Percentiles rank a stretch among this genome's conserved stretches.
Conservation (phyloP, 2,329 filamentous ascomycete genomes). For the Claviceps lovelessii region DNA sequence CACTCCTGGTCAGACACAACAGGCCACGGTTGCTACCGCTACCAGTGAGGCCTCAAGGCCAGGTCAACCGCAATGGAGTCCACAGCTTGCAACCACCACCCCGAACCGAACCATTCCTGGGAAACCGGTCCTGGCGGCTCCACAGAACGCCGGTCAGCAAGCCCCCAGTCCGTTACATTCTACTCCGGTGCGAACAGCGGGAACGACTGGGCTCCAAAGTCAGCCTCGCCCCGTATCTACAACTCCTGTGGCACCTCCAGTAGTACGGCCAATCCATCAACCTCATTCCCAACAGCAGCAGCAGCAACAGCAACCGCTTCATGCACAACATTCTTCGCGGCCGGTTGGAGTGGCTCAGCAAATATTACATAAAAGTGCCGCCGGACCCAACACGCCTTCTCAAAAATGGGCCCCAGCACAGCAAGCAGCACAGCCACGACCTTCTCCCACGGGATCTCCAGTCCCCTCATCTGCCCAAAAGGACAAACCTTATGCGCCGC, state of each 20-base stretch:
- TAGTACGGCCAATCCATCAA: conserved; percentile 19
- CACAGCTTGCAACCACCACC: not conserved
- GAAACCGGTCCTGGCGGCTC: conserved; percentile 20
- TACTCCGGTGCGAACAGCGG: conserved; percentile 15
- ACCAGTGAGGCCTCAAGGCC: not conserved
- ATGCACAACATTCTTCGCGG: conserved; percentile 10
- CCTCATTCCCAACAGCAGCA: conserved; percentile 13
- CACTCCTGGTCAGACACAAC: conserved; percentile 9
- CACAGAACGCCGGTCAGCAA: conserved; percentile 22
- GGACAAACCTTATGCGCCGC: conserved; percentile 15
- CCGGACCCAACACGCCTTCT: conserved; percentile 13
- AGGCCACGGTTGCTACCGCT: not conserved
- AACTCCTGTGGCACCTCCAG: conserved; percentile 21
- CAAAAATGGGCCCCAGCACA: conserved; percentile 19
- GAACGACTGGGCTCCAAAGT: conserved; percentile 16
- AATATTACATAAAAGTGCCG: conserved; percentile 11
- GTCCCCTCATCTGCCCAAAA: conserved; percentile 13
- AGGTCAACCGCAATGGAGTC: conserved; percentile 4
- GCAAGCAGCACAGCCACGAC: conserved; percentile 8
- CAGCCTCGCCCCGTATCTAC: conserved; percentile 18
- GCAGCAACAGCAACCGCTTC: conserved; percentile 14
- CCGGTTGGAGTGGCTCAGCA: conserved; percentile 20
- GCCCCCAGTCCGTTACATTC: conserved; percentile 20
- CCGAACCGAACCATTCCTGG: conserved; percentile 12
- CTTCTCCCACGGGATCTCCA: conserved; percentile 13